Conservation (phyloP, 2,329 filamentous ascomycete genomes). For the Stemphylium lycopersici region DNA sequence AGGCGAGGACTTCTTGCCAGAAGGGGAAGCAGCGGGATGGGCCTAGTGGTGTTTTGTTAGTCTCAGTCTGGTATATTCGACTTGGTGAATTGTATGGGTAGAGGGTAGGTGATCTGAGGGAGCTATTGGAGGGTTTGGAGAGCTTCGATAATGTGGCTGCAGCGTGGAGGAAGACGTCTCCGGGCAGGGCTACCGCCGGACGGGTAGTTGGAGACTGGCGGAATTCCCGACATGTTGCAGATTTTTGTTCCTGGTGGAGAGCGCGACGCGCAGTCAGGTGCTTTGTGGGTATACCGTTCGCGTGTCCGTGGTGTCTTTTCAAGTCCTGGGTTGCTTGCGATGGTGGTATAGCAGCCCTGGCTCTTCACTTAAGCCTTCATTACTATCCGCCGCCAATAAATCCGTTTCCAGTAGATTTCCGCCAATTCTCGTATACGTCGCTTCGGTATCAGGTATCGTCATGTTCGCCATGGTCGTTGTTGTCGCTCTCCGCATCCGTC, state of each 20-base stretch:
- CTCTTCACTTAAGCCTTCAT: background rate
- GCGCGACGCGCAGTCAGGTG: background rate
- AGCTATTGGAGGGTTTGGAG: background rate
- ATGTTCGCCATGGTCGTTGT: too few relatives aligned
- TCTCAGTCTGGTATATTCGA: background rate
- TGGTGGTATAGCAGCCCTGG: background rate
- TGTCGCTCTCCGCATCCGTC: slow-evolving; percentile 9
- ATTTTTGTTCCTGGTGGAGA: background rate
- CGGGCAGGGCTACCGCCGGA: background rate
- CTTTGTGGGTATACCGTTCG: background rate
- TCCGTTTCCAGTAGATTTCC: rapidly evolving
- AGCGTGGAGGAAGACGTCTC: background rate
- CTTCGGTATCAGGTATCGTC: background rate
- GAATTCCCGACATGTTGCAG: too few relatives aligned
- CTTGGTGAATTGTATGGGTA: background rate
- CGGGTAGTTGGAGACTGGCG: background rate
- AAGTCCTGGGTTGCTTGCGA: background rate
- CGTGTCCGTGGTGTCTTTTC: background rate
- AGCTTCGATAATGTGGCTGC: background rate
- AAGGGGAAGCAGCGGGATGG: slow-evolving; percentile 93
- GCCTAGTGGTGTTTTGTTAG: slow-evolving; percentile 51
- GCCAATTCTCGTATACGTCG: background rate
- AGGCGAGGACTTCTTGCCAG: slow-evolving; percentile 98
- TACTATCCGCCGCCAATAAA: rapidly evolving
- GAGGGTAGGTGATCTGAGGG: background rate